Evolutionary conservation across 164 flowering plant species (phyloP), one percentile per base, ranked within the genome.

Genomic region (Vitis rotundifolia): DNA sequence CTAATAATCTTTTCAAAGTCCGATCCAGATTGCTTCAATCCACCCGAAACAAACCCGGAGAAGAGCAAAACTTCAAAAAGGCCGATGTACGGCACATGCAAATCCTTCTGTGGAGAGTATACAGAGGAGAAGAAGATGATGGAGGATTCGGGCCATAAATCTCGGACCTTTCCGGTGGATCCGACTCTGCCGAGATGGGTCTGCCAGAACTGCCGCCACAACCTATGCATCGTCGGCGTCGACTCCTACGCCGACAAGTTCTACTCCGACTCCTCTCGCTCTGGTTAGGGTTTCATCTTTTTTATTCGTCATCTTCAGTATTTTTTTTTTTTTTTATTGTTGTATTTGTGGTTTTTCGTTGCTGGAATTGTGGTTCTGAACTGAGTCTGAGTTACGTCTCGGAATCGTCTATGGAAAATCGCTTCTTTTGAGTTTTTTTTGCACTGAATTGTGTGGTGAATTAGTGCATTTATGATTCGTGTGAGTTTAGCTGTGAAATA

Each of bases 201-300:
- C 1, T 95, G 99, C 75, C 99, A 93, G 80, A 90, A 90, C 76
- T 91, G 99, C 70, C 97, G 84, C 63, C 86, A 93, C 69, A 52
- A 79, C 57, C 91, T 95, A 68, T 85, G 82, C 84, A 71, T 95
- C 84, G 90, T 79, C 67, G 98, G 97, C 73, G 91, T 84, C 76
- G 99, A 93, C 75, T 87, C 97, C 16, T 86, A 88, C 77, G 90
- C 94, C 64, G 97, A 90, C 19, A 91, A 89, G 81, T 91, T 85
- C 89, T 74, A 85, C 67, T 75, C 75, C 73, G 87, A 86, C 29
- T 63, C 83, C 69, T 68, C 85, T 79, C 98, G 89, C 69, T 82
- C 90, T 16, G 89, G 97, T 92, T 70, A 73, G 83, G 26, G 64
- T 52, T 66, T 64, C 59, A 47, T 56, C 44, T 47, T 22, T n/a